A percentile compares a stretch with the other conserved stretches of the same genome.
phyloP scores from a whole-genome alignment of 371 early-diverging fungal genomes.

The Syncephalis plumigaleata region DNA sequence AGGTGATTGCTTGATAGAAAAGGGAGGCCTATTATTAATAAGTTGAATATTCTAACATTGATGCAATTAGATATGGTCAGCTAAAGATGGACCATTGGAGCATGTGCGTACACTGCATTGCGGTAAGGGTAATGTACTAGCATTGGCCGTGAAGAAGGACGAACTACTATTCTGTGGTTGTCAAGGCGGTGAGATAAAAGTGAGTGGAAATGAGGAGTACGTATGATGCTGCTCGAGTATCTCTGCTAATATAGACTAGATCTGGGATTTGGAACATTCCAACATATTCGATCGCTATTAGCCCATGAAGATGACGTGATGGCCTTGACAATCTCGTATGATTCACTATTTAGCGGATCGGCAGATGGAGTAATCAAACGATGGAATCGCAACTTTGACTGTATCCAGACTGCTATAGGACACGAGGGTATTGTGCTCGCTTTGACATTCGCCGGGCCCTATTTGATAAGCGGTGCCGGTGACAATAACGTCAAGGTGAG shows the following conservation, averaged over 20 bases:
- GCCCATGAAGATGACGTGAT: slow-evolving; percentile 57
- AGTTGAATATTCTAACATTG: neutral
- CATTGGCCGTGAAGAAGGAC: slow-evolving; percentile 38
- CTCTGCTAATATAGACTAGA: slow-evolving; percentile 12
- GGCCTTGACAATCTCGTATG: slow-evolving; percentile 23
- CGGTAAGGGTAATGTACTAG: slow-evolving; percentile 35
- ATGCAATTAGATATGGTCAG: neutral
- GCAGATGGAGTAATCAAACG: slow-evolving; percentile 63
- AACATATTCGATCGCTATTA: slow-evolving; percentile 42
- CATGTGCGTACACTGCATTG: slow-evolving; percentile 22
- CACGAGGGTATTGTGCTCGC: slow-evolving; percentile 46
- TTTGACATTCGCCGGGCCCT: slow-evolving; percentile 31
- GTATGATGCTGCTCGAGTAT: neutral
- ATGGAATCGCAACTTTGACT: slow-evolving; percentile 55
- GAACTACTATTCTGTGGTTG: slow-evolving; percentile 57
- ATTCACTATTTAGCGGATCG: slow-evolving; percentile 44
- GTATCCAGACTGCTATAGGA: slow-evolving; percentile 32
- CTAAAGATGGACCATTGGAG: slow-evolving; percentile 7
- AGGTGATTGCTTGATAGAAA: slow-evolving; percentile 13
- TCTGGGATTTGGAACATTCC: slow-evolving; percentile 67
- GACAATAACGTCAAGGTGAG: slow-evolving; percentile 45
- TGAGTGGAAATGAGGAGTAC: slow-evolving; percentile 5
- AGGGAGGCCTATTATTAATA: too few species aligned
- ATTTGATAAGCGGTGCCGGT: slow-evolving; percentile 45
- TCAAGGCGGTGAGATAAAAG: slow-evolving; percentile 61